Percentiles rank a stretch among this genome's conserved stretches.
These are phyloP conservation scores for Penicillium lividum DNA, from an alignment of 495 filamentous ascomycete genomes.

Conservation along the genomic window DNA sequence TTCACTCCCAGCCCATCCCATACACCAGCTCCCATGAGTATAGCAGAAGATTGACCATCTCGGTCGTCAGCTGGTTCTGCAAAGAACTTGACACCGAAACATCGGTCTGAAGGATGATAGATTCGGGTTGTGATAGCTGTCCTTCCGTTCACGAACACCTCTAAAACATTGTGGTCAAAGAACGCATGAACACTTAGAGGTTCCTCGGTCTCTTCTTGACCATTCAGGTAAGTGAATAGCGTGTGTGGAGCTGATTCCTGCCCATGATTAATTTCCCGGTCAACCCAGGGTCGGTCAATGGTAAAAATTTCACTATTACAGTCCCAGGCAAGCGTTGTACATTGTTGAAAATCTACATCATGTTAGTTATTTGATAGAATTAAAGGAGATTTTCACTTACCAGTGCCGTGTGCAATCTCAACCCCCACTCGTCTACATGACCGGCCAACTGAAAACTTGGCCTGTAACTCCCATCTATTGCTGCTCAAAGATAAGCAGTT, in stretches of 20 bases:
- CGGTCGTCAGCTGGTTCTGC: conserved; percentile 17
- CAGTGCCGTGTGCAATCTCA: conserved; percentile 27
- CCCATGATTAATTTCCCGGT: conserved; percentile 33
- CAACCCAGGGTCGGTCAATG: conserved; percentile 30
- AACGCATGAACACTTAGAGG: conserved; percentile 36
- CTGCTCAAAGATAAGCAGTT: conserved; percentile 21
- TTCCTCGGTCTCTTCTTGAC: conserved; percentile 29
- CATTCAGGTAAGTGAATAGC: conserved; percentile 31
- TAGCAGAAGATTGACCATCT: conserved; percentile 6
- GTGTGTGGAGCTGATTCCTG: conserved; percentile 38
- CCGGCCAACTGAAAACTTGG: conserved; percentile 29
- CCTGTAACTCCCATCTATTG: conserved; percentile 34
- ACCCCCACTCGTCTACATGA: conserved; percentile 33
- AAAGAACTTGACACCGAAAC: conserved; percentile 29
- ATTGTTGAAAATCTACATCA: conserved; percentile 16
- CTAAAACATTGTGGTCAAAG: conserved; percentile 40
- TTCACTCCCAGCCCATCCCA: conserved; percentile 36
- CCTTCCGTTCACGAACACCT: conserved; percentile 43
- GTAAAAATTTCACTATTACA: conserved; percentile 35
- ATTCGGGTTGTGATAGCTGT: conserved; percentile 41
- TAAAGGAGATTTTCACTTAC: conserved; percentile 18
- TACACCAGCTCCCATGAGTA: conserved; percentile 25
- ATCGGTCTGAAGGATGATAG: conserved; percentile 23
- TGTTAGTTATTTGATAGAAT: background rate
- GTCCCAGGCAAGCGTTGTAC: conserved; percentile 33